A percentile compares a stretch with the other conserved stretches of the same genome.
Evolutionary conservation across 768 basidiomycete species (phyloP).

Genomic region (Amanita thiersii): DNA sequence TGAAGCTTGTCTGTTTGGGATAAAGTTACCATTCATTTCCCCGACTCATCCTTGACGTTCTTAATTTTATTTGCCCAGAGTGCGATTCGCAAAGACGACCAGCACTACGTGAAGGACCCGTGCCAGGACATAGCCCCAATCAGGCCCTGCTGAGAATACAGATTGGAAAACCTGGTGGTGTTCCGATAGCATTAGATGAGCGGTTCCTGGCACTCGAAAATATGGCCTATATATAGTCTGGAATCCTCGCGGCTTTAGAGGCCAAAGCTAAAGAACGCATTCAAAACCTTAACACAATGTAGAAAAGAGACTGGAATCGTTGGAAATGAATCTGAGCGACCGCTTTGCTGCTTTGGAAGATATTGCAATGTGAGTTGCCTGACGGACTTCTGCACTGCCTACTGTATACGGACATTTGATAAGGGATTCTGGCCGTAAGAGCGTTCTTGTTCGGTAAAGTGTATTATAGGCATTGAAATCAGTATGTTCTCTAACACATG

Average conservation of each 20-base stretch:
- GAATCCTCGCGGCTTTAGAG: conserved; percentile 15
- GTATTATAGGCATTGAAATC: too few relatives aligned
- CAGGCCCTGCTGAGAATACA: conserved; percentile 23
- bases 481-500: too few relatives aligned
- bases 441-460: too few relatives aligned
- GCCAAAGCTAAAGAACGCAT: background rate
- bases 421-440: conserved; percentile 10
- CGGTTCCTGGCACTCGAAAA: conserved; percentile 20
- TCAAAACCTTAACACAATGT: conserved; percentile 10
- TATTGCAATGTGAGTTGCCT: conserved; percentile 16
- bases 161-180: conserved; percentile 13
- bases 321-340: conserved; percentile 19
- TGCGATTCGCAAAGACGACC: conserved; percentile 17
- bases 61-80: conserved; percentile 24
- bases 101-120: conserved; percentile 6
- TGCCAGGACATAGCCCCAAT: conserved; percentile 13
- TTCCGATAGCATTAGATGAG: conserved; percentile 18
- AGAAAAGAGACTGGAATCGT: conserved; percentile 17
- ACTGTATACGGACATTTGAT: conserved; percentile 21
- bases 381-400: conserved; percentile 19
- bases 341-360: conserved; percentile 16
- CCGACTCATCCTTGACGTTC: too few relatives aligned
- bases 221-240: conserved; percentile 18
- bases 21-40: too few relatives aligned
- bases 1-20: too few relatives aligned